Conservation (phyloP, 1,284 basidiomycete species). For the Rhodotorula sp. region DNA sequence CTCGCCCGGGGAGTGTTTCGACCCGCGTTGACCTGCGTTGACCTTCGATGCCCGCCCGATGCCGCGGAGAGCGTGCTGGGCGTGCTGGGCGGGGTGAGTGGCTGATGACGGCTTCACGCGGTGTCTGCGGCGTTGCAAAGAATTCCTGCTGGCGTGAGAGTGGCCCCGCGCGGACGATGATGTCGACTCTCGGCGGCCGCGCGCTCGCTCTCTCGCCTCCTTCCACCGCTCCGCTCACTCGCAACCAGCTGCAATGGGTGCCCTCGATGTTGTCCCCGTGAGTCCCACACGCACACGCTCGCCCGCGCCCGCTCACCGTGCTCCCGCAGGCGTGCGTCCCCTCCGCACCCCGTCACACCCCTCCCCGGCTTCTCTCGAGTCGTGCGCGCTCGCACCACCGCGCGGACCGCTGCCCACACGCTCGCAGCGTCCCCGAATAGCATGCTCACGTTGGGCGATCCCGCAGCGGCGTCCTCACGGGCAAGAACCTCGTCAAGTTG, state of each 20-base stretch:
- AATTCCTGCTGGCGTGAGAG: too few relatives aligned
- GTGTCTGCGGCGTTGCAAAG: too few relatives aligned
- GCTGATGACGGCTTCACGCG: too few relatives aligned
- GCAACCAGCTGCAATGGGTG: conserved; percentile 16
- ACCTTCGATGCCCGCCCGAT: too few relatives aligned
- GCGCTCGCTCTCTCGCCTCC: neutral
- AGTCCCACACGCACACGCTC: neutral
- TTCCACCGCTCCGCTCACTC: neutral
- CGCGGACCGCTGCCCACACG: too few relatives aligned
- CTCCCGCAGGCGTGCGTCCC: too few relatives aligned
- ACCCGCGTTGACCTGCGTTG: too few relatives aligned
- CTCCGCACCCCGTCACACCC: neutral
- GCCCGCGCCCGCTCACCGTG: neutral
- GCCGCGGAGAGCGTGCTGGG: too few relatives aligned
- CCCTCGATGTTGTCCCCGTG: conserved; percentile 41
- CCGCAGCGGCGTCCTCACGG: conserved; percentile 69
- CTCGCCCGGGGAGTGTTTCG: too few relatives aligned
- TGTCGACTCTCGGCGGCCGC: neutral
- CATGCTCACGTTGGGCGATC: neutral
- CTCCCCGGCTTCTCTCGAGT: neutral
- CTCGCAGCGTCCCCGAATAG: too few relatives aligned
- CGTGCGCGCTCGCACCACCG: neutral
- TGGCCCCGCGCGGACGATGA: too few relatives aligned
- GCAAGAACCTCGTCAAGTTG: conserved; percentile 80
- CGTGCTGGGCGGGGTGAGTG: too few relatives aligned